Conservation (phyloP, 768 basidiomycete species). For the Lentinula detonsa region DNA sequence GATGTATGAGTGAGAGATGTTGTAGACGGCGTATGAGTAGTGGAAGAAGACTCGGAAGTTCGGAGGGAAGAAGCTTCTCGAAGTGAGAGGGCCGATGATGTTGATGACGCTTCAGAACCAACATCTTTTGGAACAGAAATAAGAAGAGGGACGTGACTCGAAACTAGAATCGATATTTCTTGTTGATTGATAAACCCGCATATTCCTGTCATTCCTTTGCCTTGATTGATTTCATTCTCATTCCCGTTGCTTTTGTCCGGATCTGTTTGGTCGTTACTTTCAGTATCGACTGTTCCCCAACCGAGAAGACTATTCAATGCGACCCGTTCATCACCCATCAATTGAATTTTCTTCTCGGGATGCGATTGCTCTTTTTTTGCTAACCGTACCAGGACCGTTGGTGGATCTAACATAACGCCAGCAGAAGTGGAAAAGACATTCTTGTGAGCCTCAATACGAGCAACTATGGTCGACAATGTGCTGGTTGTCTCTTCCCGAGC, state of each 20-base stretch:
- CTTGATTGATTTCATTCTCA: conserved; percentile 10
- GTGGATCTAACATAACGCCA: conserved; percentile 41
- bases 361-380: conserved; percentile 36
- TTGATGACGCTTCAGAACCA: background rate
- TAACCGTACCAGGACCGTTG: conserved; percentile 41
- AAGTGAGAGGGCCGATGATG: background rate
- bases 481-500: conserved; percentile 5
- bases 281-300: conserved; percentile 29
- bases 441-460: conserved; percentile 31
- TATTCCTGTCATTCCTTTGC: conserved; percentile 41
- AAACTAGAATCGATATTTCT: conserved; percentile 44
- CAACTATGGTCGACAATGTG: conserved; percentile 33
- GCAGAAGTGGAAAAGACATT: conserved; percentile 32
- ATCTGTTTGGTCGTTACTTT: conserved; percentile 19
- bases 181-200: conserved; percentile 56
- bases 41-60: conserved; percentile 1
- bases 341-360: background rate
- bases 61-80: conserved; percentile 9
- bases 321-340: conserved; percentile 53
- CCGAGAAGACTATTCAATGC: conserved; percentile 51
- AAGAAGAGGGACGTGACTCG: conserved; percentile 28
- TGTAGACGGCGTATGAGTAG: background rate
- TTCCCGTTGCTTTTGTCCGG: background rate
- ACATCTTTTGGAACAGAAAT: background rate
- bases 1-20: conserved; percentile 4